Conservation (phyloP, 2,329 filamentous ascomycete species). For the Dactylellina cionopaga region DNA sequence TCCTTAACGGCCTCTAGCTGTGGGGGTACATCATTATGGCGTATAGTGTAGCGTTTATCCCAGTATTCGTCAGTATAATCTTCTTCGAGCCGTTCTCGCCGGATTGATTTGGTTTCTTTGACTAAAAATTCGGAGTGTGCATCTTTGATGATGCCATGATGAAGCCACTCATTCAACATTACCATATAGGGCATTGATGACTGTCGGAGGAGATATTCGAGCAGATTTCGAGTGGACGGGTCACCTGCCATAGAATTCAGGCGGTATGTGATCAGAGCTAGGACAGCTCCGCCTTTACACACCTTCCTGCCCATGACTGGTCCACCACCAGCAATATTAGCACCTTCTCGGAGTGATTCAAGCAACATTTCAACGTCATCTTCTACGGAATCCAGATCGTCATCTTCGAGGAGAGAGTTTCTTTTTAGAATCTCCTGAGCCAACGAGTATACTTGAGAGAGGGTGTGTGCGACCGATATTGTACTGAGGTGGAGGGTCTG, state of each 20-base stretch:
- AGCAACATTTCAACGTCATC: slow-evolving; percentile 93
- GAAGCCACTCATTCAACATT: slow-evolving; percentile 98
- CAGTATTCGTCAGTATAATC: slow-evolving; percentile 99
- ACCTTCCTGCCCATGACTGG: slow-evolving; percentile 87
- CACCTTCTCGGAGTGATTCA: slow-evolving; percentile 86
- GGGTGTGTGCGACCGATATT: slow-evolving; percentile 87
- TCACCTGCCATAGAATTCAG: slow-evolving; percentile 92
- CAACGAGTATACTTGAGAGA: slow-evolving; percentile 87
- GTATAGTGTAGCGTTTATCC: slow-evolving; percentile 96
- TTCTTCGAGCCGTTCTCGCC: slow-evolving; percentile 86
- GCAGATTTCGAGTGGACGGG: slow-evolving; percentile 81
- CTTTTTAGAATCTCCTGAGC: slow-evolving; percentile 87
- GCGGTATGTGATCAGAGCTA: slow-evolving; percentile 84
- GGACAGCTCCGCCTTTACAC: slow-evolving; percentile 95
- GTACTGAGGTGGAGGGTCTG: slow-evolving; percentile 93
- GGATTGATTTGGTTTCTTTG: slow-evolving; percentile 95
- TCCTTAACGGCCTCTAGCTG: slow-evolving; percentile 91
- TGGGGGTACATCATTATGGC: slow-evolving; percentile 88
- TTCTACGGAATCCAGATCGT: slow-evolving; percentile 74
- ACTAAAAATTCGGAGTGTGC: slow-evolving; percentile 93
- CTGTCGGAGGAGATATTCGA: slow-evolving; percentile 84
- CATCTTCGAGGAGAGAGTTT: slow-evolving; percentile 86
- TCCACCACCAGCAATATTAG: slow-evolving; percentile 76
- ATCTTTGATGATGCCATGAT: slow-evolving; percentile 93
- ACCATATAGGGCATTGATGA: slow-evolving; percentile 94